phyloP scores from a whole-genome alignment of 1,284 basidiomycete genomes.

The Bondarzewia mesenterica region DNA sequence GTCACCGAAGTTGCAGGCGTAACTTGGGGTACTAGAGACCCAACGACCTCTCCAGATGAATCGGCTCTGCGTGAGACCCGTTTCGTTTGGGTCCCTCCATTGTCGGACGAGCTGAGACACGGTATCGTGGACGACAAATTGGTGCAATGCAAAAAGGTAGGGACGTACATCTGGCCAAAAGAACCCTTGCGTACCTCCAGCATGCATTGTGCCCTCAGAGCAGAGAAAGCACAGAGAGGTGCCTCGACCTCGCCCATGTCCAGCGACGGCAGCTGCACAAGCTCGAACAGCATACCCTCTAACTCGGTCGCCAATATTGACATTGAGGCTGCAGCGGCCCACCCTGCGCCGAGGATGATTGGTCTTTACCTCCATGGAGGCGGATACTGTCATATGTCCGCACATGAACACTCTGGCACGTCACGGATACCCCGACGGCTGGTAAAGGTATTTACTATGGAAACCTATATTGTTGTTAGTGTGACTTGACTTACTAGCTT shows the following conservation, averaged over 20 bases:
- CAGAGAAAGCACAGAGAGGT: not conserved
- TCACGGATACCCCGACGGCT: constrained; percentile 39
- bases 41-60: constrained; percentile 24
- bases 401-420: constrained; percentile 37
- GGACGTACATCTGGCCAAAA: constrained; percentile 41
- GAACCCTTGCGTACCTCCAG: constrained; percentile 7
- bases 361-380: constrained; percentile 46
- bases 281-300: too few species aligned
- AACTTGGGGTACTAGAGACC: constrained; percentile 40
- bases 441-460: constrained; percentile 22
- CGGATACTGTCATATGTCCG: constrained; percentile 49
- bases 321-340: too few species aligned
- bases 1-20: constrained; percentile 47
- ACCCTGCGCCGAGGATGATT: too few species aligned
- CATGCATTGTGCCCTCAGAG: not conserved
- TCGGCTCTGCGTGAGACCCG: constrained; percentile 32
- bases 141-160: constrained; percentile 34
- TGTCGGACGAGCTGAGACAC: constrained; percentile 29
- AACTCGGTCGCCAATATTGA: too few species aligned
- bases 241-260: too few species aligned
- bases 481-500: too few species aligned
- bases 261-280: too few species aligned
- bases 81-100: constrained; percentile 39
- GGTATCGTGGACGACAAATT: constrained; percentile 32
- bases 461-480: too few species aligned